A percentile compares a stretch with the other conserved stretches of the same genome.
phyloP scores from a whole-genome alignment of 345 rosid genomes.

The Eucalyptus rudis region DNA sequence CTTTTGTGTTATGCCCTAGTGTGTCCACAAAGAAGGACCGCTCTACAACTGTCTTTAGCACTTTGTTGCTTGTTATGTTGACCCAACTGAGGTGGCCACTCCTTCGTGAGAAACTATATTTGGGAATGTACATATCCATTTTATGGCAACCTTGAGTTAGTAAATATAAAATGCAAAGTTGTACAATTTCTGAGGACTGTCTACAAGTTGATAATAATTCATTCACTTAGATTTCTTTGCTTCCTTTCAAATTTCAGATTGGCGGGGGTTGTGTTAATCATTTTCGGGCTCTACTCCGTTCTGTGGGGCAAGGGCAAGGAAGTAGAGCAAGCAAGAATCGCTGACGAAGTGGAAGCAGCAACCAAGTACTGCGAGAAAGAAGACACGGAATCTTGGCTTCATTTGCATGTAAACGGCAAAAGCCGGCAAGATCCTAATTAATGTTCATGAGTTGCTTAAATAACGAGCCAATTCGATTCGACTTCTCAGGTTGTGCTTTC shows the following conservation, averaged over 20 bases:
- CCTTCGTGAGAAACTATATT: constrained; percentile 59
- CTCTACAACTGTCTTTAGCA: constrained; percentile 81
- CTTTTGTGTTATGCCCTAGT: constrained; percentile 55
- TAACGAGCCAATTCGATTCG: background rate
- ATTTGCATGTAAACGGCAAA: background rate
- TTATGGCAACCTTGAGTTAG: background rate
- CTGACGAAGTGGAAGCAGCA: background rate
- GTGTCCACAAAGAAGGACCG: constrained; percentile 67
- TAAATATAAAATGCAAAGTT: background rate
- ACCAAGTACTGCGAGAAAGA: background rate
- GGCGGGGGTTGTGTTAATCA: constrained; percentile 56
- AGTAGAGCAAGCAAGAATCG: background rate
- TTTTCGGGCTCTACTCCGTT: constrained; percentile 53
- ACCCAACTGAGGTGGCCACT: constrained; percentile 74
- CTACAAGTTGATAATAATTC: background rate
- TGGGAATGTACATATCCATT: constrained; percentile 48
- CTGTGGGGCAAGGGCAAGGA: constrained; percentile 93
- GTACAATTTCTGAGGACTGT: background rate
- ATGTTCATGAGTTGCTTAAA: background rate
- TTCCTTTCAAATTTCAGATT: constrained; percentile 12
- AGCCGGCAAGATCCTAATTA: background rate
- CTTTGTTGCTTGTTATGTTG: constrained; percentile 55
- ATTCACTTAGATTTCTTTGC: background rate
- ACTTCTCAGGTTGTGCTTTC: background rate
- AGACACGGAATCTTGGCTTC: background rate